Evolutionary conservation across 2,329 filamentous ascomycete genomes (phyloP), one percentile per base, ranked within the genome.

Genomic region (Xylaria sp.): DNA sequence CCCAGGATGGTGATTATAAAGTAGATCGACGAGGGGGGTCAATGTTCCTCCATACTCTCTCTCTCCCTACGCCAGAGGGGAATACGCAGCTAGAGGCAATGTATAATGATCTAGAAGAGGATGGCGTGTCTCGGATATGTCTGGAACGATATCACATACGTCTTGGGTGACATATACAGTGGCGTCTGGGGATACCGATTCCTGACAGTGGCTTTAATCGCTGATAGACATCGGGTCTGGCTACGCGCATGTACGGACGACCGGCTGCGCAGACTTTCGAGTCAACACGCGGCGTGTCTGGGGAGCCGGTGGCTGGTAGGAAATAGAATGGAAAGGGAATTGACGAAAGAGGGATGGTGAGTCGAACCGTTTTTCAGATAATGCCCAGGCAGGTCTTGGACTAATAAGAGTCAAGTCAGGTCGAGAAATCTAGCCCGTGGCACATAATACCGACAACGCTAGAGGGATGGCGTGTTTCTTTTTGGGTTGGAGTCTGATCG

Each of bases 151-250:
- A 59, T 55, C 20, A 51, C 50, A 65, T 60, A 69, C 62, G 64
- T 66, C 54, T 59, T 49, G 55, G 49, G 66, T 58, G 66, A 61
- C 65, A 68, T 57, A 54, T 47, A 57, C 17, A 45, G 68, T 73
- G 72, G 71, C 69, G 69, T 73, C 69, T 65, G 65, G 66, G 66
- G 71, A 65, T 58, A 65, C 55, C 57, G 56, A 72, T 71, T 66
- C 65, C 50, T 69, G 53, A 56, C 44, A 22, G 51, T 70, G 67
- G 70, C 65, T 67, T 70, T 51, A 61, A 67, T 50, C 47, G 59
- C 63, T 62, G 31, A 51, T 47, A 9, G 60, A 44, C 56, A 36
- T 42, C n/a, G 25, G 44, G 63, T 13, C 49, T 11, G 31, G 36
- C 39, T 60, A 31, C 51, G 36, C 39, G 38, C n/a, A 62, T 53